Percentiles rank a stretch among this genome's conserved stretches.
Conservation (phyloP, 306 rosid genomes). For the Malus asiatica region DNA sequence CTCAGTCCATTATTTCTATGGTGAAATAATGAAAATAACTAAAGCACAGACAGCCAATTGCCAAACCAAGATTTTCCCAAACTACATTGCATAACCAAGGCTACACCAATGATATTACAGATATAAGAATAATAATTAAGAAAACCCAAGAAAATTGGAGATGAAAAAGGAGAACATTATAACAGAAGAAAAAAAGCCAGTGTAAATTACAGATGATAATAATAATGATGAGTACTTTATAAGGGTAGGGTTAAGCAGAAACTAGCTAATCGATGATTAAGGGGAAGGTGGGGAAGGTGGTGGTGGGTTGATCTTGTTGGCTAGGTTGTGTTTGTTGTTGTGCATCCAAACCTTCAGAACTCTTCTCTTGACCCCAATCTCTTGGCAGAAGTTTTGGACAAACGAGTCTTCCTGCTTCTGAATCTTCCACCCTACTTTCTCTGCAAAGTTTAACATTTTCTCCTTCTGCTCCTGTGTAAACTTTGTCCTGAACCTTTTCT, state of each 20-base stretch:
- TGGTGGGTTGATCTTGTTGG: not conserved
- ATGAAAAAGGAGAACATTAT: not conserved
- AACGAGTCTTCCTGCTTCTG: constrained; percentile 27
- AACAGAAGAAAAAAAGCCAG: not conserved
- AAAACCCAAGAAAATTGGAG: not conserved
- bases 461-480: constrained; percentile 28
- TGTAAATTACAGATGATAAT: not conserved
- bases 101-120: not conserved
- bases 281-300: constrained; percentile 1
- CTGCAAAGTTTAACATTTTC: constrained; percentile 26
- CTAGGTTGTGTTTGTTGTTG: constrained; percentile 29
- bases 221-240: not conserved
- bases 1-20: not conserved
- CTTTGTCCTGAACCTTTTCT: constrained; percentile 32
- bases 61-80: not conserved
- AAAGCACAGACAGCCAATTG: not conserved
- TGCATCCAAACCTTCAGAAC: constrained; percentile 39
- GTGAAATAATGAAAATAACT: not conserved
- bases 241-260: not conserved
- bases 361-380: constrained; percentile 30
- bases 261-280: not conserved
- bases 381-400: constrained; percentile 25
- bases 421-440: constrained; percentile 31
- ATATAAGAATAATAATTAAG: not conserved
- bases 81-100: not conserved